Conservation (phyloP, 345 rosid genomes). For the Barbarea vulgaris region DNA sequence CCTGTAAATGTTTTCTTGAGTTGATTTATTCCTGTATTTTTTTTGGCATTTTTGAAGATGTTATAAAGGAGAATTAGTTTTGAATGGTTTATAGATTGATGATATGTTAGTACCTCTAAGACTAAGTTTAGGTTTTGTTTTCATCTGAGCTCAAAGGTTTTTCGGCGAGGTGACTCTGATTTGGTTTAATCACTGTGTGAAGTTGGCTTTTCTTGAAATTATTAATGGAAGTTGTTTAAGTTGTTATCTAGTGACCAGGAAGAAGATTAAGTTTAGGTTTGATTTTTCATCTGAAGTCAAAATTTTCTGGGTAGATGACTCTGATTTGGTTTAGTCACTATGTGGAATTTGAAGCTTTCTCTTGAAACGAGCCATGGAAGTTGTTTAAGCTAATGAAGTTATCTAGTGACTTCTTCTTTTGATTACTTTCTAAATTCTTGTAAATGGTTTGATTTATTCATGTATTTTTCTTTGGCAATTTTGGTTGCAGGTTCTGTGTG, state of each 20-base stretch:
- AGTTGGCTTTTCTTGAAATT: not conserved
- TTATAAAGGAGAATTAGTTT: not conserved
- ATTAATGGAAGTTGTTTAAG: not conserved
- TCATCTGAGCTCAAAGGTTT: not conserved
- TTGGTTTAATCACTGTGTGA: not conserved
- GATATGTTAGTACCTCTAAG: not conserved
- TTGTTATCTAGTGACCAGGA: not conserved
- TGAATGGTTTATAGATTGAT: not conserved
- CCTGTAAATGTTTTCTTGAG: not conserved
- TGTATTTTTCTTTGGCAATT: not conserved
- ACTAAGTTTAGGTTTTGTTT: not conserved
- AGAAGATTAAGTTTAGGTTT: not conserved
- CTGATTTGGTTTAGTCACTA: not conserved
- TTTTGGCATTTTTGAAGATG: not conserved
- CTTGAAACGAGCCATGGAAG: not conserved
- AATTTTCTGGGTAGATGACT: not conserved
- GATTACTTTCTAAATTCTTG: not conserved
- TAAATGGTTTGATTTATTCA: slow-evolving; percentile 10
- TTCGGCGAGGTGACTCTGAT: not conserved
- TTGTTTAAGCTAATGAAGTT: not conserved
- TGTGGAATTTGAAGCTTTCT: not conserved
- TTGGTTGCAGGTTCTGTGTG: slow-evolving; percentile 67
- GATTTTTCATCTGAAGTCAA: not conserved
- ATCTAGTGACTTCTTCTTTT: not conserved
- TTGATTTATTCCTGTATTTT: not conserved